Base-by-base conservation (phyloP, 345 rosid genomes). In the Aurinia saxatilis region DNA sequence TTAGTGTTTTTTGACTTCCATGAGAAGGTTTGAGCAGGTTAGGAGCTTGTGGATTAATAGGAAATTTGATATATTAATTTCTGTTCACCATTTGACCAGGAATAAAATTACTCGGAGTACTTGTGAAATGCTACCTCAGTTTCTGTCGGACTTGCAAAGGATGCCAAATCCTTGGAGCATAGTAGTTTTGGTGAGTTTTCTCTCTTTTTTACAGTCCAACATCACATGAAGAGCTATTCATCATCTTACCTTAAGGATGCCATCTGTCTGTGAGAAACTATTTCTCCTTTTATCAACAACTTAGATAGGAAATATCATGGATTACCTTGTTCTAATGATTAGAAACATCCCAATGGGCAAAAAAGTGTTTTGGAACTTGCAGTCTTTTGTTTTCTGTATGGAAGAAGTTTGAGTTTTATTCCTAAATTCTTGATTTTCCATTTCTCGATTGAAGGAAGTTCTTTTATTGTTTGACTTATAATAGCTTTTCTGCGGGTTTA, bases 171-270 rank as follows among this genome's bases (percentile, higher is more conserved):
- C 58, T 27, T 90, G 96, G 99, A 79, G 85, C 61, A 72, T 62
- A 55, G 84, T 80, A 45, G 75, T 93, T 75, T 47, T 77, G 96
- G 99, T 92, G 67, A 82, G 89, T 51, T 50, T 36, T 70, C 42
- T 65, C 34, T 63, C 47, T 52, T 61, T 30, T 40, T 31, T 2
- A 7, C 21, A 16, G 25, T 54, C 48, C 64, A 33, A 21, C 31
- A 31, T 70, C 45, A 46, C 21, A 48, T 38, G 35, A 37, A 57
- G 42, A 48, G 41, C 17, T 25, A 19, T 14, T 36, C 6, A 27
- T 46, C 19, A 5, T 18, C 53, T 40, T 41, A 50, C 51, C 27
- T 50, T 51, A 37, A 21, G 37, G 38, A 11, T 59, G 52, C 60
- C 29, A 19, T 67, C 39, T 58, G 49, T n/a, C 40, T 42, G 68